Base-by-base conservation (phyloP, 176 grass and related monocot species). In the Oropetium thomaeum region DNA sequence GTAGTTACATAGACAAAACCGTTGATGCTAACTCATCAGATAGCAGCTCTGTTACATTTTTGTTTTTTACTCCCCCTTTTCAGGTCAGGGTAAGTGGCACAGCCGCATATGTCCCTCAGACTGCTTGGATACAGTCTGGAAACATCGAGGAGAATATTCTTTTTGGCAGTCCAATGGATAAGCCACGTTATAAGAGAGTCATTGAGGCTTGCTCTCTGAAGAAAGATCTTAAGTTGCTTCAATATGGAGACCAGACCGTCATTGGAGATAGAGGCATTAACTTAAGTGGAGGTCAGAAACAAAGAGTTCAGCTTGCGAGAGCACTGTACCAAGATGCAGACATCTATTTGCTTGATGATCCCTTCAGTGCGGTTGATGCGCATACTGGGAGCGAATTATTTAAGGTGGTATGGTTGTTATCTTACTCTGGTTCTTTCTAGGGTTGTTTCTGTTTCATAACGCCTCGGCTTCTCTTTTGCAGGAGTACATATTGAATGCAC, bases 241-340 rank as follows among this genome's bases (percentile, higher is more conserved):
- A 88, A 0, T 88, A 99, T 51, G 91, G 96, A 41, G 96, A 99
- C 76, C 96, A 99, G 70, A 99, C 96, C 8, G 58, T 99, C 71
- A 99, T 99, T 28, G 96, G 96, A 28, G 96, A 99, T 65, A 89
- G 96, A 85, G 96, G 96, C 26, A 99, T 99, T 77, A 99, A 99
- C 87, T 81, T 99, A 73, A 99, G 96, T 82, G 96, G 96, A 58
- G 96, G 96, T 8, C 96, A 99, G 86, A 99, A 99, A 85, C 96
- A 99, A 67, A 92, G 96, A 79, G 87, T 99, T 40, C 96, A 99
- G 62, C 87, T 99, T 73, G 96, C 96, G 11, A 89, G 96, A 86
- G 96, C 96, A 66, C 82, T 99, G 6, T 99, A 99, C 84, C 91
- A 99, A 81, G 91, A 99, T 69, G 84, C 91, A 73, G 96, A 99